Conservation (phyloP, 2,329 filamentous ascomycete genomes). For the Pseudogymnoascus sp. region DNA sequence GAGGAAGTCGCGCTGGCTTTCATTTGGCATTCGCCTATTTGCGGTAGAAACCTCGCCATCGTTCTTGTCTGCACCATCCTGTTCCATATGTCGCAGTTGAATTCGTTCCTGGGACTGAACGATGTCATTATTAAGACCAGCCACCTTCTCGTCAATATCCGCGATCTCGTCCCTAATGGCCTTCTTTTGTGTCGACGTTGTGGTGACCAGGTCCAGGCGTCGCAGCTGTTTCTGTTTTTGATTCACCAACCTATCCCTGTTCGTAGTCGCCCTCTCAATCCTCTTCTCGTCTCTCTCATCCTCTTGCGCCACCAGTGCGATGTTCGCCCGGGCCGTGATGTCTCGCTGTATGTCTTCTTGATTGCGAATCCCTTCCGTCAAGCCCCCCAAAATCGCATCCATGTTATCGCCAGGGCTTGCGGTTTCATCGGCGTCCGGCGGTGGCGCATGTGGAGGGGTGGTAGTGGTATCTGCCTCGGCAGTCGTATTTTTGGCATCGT, state of each 20-base stretch:
- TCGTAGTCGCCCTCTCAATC: slow-evolving; percentile 51
- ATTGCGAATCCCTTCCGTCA: slow-evolving; percentile 67
- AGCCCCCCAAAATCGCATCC: slow-evolving; percentile 40
- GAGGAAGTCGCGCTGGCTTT: slow-evolving; percentile 80
- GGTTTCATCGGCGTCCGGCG: background rate
- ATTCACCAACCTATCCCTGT: slow-evolving; percentile 52
- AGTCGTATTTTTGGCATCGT: slow-evolving; percentile 25
- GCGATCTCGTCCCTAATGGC: slow-evolving; percentile 60
- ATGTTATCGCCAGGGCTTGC: slow-evolving; percentile 26
- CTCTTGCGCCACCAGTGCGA: slow-evolving; percentile 54
- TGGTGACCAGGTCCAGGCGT: slow-evolving; percentile 39
- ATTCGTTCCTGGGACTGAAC: slow-evolving; percentile 77
- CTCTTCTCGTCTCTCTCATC: slow-evolving; percentile 57
- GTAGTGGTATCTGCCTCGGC: slow-evolving; percentile 2
- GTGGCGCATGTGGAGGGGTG: background rate
- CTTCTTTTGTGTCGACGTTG: slow-evolving; percentile 2
- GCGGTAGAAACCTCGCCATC: slow-evolving; percentile 40
- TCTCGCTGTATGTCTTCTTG: slow-evolving; percentile 89
- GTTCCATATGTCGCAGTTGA: slow-evolving; percentile 58
- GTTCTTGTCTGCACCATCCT: slow-evolving; percentile 37
- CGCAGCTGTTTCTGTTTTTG: slow-evolving; percentile 57
- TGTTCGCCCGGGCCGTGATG: slow-evolving; percentile 60
- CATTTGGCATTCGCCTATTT: slow-evolving; percentile 63
- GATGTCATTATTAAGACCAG: slow-evolving; percentile 62
- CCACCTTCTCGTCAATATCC: slow-evolving; percentile 44